Percentiles rank a stretch among this genome's conserved stretches.
Evolutionary conservation across 2,329 filamentous ascomycete species (phyloP).

Genomic region (Lachnellula hyalina): DNA sequence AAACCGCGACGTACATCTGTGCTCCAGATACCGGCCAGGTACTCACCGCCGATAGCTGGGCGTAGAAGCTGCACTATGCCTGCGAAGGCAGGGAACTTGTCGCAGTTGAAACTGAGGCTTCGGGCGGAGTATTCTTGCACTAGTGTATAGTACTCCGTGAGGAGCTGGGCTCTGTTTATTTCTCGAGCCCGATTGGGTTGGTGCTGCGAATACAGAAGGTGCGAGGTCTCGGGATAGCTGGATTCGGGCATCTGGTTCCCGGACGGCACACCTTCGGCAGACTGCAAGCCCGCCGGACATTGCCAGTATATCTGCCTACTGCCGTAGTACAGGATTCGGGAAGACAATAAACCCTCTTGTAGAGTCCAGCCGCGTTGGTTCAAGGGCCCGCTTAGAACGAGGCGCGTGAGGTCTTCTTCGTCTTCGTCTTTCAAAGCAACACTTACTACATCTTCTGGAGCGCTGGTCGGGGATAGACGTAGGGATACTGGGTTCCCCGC

Average conservation of each 20-base stretch:
- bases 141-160: not conserved
- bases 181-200: not conserved
- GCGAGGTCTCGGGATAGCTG: not conserved
- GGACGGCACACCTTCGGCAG: slow-evolving; percentile 17
- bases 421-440: not conserved
- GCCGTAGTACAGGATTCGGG: slow-evolving; percentile 17
- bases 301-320: slow-evolving; percentile 20
- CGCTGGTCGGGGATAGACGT: not conserved
- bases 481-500: not conserved
- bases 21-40: slow-evolving; percentile 26
- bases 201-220: not conserved
- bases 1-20: slow-evolving; percentile 8
- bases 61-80: slow-evolving; percentile 18
- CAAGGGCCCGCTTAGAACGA: not conserved
- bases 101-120: not conserved
- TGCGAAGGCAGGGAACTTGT: slow-evolving; percentile 24
- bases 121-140: not conserved
- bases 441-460: not conserved
- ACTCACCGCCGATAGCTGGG: slow-evolving; percentile 9
- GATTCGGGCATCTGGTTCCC: slow-evolving; percentile 11
- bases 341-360: slow-evolving; percentile 19
- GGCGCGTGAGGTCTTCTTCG: not conserved
- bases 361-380: slow-evolving; percentile 1
- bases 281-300: slow-evolving; percentile 14
- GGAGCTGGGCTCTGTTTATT: not conserved